Conservation (phyloP, 2,329 filamentous ascomycete species). For the Diaporthe capsici region DNA sequence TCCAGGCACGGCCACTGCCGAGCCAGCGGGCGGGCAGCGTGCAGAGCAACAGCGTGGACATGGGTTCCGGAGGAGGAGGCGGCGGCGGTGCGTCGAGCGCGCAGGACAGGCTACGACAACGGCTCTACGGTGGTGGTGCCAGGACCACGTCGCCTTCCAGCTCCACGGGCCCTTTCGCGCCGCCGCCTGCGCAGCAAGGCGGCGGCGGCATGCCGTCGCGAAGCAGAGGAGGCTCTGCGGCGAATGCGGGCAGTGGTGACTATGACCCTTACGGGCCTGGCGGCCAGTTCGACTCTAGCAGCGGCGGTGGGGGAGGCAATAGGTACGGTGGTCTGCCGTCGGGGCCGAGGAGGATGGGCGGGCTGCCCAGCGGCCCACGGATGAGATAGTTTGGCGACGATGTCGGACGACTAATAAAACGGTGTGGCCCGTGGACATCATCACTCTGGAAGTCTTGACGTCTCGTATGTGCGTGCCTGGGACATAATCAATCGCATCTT, state of each 20-base stretch:
- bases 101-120: conserved; percentile 85
- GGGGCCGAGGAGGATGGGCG: conserved; percentile 57
- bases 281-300: conserved; percentile 58
- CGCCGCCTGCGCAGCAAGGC: conserved; percentile 53
- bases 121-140: conserved; percentile 75
- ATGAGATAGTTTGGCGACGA: conserved; percentile 52
- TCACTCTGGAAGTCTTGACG: conserved; percentile 27
- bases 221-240: conserved; percentile 44
- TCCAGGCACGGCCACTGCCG: conserved; percentile 73
- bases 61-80: conserved; percentile 44
- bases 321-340: conserved; percentile 59
- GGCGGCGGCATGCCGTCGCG: conserved; percentile 38
- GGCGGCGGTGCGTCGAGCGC: conserved; percentile 67
- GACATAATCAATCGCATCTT: conserved; percentile 20
- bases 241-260: conserved; percentile 49
- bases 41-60: conserved; percentile 62
- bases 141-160: conserved; percentile 69
- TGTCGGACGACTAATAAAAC: neutral
- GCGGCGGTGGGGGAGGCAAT: conserved; percentile 52
- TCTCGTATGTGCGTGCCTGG: conserved; percentile 4
- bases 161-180: conserved; percentile 61
- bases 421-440: conserved; percentile 22
- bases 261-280: conserved; percentile 63
- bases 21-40: conserved; percentile 83
- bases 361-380: conserved; percentile 53